Evolutionary conservation across 2,329 filamentous ascomycete species (phyloP), one percentile per base, ranked within the genome.

Genomic region (Akanthomyces lecanii): DNA sequence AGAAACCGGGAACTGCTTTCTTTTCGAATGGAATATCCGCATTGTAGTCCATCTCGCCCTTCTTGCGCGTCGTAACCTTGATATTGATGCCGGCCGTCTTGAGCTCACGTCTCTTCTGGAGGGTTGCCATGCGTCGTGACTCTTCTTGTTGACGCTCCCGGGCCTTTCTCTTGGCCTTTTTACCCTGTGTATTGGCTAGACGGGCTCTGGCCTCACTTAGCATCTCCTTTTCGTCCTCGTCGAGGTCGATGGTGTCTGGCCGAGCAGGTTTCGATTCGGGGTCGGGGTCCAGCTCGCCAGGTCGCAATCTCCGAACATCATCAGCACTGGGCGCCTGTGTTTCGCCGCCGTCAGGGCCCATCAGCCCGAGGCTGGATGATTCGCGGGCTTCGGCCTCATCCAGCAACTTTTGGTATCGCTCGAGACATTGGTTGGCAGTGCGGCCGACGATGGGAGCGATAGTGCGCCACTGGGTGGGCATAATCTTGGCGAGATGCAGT

Each of bases 151-250:
- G 94, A 66, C 95, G 85, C 77, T 99, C 95, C 71, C 95, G 86
- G 40, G 95, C 95, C 82, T 99, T 99, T 69, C 95, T 83, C 82
- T 99, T 99, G 7, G 95, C 95, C 80, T 99, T 99, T 79, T 99
- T 99, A 74, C 95, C 95, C 77, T 98, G 95, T 12, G 95, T 98
- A 72, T 99, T 99, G 66, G 95, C 95, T 67, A 99, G 81, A 78
- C 95, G 92, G 62, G 95, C 95, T 73, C 95, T 91, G 69, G 95
- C 95, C 79, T 99, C 95, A 74, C 93, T 97, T 71, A 99, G 78
- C 95, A 99, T 99, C 77, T 99, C 95, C 80, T 99, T 98, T 77
- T 99, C 95, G 73, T 99, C 95, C 75, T 99, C 95, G 73, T 99
- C 95, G 71, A 99, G 87, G 76, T 99, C 95, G 73, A 99, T 95